Percentiles rank a stretch among this genome's conserved stretches.
phyloP scores from a whole-genome alignment of 2,329 filamentous ascomycete genomes.

The Curvularia sp. region DNA sequence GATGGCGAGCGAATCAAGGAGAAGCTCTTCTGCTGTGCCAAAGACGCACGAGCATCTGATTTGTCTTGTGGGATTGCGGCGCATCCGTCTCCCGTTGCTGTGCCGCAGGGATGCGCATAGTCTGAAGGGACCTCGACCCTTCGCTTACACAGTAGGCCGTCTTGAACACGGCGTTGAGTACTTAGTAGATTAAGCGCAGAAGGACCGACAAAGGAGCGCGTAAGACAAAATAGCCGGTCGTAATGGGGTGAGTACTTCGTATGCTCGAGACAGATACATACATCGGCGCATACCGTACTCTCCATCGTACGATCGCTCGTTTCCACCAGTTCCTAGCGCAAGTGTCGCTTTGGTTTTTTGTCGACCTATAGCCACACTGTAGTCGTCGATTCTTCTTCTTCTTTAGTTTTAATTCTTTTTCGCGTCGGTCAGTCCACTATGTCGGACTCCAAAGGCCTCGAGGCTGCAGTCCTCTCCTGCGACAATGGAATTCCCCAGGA shows the following conservation, averaged over 20 bases:
- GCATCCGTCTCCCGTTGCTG: not conserved
- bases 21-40: not conserved
- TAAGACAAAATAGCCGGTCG: not conserved
- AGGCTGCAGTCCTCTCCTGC: not conserved
- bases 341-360: not conserved
- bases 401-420: not conserved
- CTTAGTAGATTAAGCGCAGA: not conserved
- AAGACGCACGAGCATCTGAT: not conserved
- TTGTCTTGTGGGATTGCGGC: not conserved
- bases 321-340: not conserved
- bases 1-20: not conserved
- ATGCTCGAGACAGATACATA: not conserved
- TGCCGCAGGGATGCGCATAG: not conserved
- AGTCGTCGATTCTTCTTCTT: not conserved
- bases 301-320: not conserved
- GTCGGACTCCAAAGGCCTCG: not conserved
- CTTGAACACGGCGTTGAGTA: not conserved
- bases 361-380: not conserved
- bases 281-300: not conserved
- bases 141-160: not conserved
- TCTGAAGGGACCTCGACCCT: conserved; percentile 1
- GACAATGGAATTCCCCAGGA: not conserved
- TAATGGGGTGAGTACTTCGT: not conserved
- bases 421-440: not conserved
- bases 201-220: not conserved